Conservation (phyloP, 2,329 filamentous ascomycete species). For the Sordariomycetes sp. region DNA sequence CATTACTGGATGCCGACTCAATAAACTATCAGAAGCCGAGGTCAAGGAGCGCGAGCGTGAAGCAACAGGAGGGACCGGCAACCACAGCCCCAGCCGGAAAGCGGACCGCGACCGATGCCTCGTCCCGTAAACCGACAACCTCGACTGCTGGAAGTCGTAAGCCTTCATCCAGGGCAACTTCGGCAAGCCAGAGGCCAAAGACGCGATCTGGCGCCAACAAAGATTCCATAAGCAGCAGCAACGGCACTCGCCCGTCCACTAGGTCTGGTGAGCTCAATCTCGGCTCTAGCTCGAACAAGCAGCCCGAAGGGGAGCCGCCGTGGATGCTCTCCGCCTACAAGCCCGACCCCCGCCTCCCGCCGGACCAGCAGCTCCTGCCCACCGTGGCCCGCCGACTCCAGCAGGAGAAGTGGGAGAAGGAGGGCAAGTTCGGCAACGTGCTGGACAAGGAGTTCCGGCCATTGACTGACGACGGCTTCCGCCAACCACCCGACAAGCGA, state of each 20-base stretch:
- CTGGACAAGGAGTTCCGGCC: conserved; percentile 85
- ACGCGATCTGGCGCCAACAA: conserved; percentile 45
- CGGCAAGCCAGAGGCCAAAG: conserved; percentile 39
- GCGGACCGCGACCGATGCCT: conserved; percentile 32
- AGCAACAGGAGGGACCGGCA: conserved; percentile 29
- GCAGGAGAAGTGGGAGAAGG: conserved; percentile 90
- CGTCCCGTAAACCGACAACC: conserved; percentile 36
- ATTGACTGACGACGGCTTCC: conserved; percentile 52
- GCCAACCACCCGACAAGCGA: conserved; percentile 25
- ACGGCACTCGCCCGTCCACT: conserved; percentile 44
- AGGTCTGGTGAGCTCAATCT: conserved; percentile 42
- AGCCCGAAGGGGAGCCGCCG: conserved; percentile 86
- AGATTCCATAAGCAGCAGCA: conserved; percentile 27
- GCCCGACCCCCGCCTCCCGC: conserved; percentile 84
- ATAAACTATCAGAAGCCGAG: conserved; percentile 49
- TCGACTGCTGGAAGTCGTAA: conserved; percentile 9
- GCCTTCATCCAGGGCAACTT: conserved; percentile 5
- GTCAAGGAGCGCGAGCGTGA: conserved; percentile 56
- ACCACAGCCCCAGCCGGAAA: conserved; percentile 14
- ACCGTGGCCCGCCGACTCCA: conserved; percentile 84
- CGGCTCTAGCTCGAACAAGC: conserved; percentile 24
- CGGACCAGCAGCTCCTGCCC: conserved; percentile 88
- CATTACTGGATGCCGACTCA: conserved; percentile 38
- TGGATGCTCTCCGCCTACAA: conserved; percentile 95
- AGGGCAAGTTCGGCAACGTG: conserved; percentile 71